Evolutionary conservation across 2,329 filamentous ascomycete species (phyloP), one percentile per base, ranked within the genome.

Genomic region (Aspergillus thermomutatus): DNA sequence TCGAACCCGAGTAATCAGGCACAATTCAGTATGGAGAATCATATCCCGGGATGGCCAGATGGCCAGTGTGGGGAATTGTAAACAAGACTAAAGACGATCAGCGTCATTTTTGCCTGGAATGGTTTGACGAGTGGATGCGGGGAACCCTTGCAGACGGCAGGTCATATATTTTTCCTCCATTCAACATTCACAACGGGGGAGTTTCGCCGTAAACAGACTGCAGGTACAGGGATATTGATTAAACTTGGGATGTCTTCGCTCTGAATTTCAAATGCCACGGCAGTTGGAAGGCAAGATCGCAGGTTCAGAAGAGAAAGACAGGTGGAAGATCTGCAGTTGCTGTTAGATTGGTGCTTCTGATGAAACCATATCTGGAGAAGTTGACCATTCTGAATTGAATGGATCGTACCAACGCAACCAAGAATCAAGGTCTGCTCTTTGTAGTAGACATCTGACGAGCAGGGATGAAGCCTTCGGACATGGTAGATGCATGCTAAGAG

Each of bases 161-260:
- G 45, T 11, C 19, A 1, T 5, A 25, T 46, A 49, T 45, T 58
- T 58, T 58, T 55, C 56, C 56, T 58, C 56, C 56, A 58, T 54
- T 58, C 45, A 55, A 11, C 52, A 40, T 19, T 49, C 43, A 21
- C 10, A n/a, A 34, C 49, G 34, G 52, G 21, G 19, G 37, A 14
- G 49, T 58, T 50, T 23, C 10, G 43, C 56, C 49, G 52, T 47
- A 26, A 27, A 31, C 50, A 34, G 34, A 50, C 21, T 31, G 9
- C 10, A 9, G 14, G 27, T 34, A 45, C 37, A 41, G 40, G 41
- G 47, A 21, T 48, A 7, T 28, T 28, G 5, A 37, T 37, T 37
- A 4, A 11, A 49, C 51, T 51, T 45, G 40, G 55, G 51, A 54
- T n/a, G n/a, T n/a, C n/a, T n/a, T n/a, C n/a, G n/a, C n/a, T n/a